A percentile compares a stretch with the other conserved stretches of the same genome.
Evolutionary conservation across 148 eudicot species (phyloP).

Genomic region (Fagopyrum tataricum): DNA sequence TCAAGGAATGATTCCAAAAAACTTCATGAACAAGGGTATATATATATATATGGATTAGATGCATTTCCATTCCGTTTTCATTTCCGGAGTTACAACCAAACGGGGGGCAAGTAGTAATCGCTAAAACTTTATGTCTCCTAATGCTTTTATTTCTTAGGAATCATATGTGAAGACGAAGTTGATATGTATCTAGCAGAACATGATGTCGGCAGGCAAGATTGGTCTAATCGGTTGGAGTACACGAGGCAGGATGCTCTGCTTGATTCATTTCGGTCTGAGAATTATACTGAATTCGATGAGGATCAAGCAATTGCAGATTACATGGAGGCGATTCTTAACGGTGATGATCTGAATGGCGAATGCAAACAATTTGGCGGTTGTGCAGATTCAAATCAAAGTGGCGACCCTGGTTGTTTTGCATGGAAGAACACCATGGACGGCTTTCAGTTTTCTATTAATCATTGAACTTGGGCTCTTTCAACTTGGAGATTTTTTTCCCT

Average conservation of each 20-base stretch:
- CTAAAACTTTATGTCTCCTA: not conserved
- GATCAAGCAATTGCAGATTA: constrained; percentile 32
- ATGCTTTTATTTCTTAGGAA: constrained; percentile 22
- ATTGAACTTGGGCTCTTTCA: not conserved
- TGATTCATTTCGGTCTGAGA: constrained; percentile 41
- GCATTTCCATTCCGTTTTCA: no score
- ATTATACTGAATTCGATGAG: constrained; percentile 17
- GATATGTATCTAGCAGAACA: constrained; percentile 23
- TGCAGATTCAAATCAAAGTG: constrained; percentile 22
- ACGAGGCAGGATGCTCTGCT: constrained; percentile 55
- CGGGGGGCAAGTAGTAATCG: not conserved
- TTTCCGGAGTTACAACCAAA: no score
- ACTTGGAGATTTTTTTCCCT: no score
- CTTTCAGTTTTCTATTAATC: not conserved
- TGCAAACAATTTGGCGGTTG: constrained; percentile 26
- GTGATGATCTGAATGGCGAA: constrained; percentile 37
- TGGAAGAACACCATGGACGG: constrained; percentile 20
- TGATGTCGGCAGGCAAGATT: constrained; percentile 27
- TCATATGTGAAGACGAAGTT: constrained; percentile 29
- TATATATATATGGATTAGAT: no score
- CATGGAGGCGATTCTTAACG: constrained; percentile 38
- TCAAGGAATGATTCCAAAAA: no score
- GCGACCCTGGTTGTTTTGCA: constrained; percentile 17
- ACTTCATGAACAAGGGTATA: no score
- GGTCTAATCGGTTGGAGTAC: constrained; percentile 22